A percentile compares a stretch with the other conserved stretches of the same genome.
Conservation (phyloP, 2,329 filamentous ascomycete genomes). For the Cercospora sp. region DNA sequence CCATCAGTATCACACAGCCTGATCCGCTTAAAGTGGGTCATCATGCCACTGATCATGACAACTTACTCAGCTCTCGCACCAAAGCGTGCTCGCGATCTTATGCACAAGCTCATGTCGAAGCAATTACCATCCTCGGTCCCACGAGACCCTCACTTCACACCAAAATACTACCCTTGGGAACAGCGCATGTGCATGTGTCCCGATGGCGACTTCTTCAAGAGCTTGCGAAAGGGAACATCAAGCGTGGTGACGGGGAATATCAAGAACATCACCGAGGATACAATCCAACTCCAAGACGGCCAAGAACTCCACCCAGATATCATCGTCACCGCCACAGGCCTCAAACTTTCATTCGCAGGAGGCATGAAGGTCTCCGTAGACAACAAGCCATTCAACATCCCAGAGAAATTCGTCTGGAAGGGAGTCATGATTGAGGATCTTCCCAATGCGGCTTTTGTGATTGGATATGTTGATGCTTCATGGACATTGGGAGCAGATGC, state of each 20-base stretch:
- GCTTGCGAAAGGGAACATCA: constrained; percentile 53
- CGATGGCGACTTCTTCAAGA: constrained; percentile 60
- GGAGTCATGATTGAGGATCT: constrained; percentile 62
- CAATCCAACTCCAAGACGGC: constrained; percentile 49
- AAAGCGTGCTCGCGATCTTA: constrained; percentile 30
- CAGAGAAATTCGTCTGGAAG: constrained; percentile 60
- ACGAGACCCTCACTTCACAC: constrained; percentile 45
- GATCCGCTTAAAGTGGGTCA: constrained; percentile 41
- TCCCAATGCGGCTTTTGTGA: constrained; percentile 60
- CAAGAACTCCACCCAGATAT: constrained; percentile 57
- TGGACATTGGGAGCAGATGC: constrained; percentile 63
- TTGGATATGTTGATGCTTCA: constrained; percentile 61
- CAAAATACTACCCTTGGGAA: constrained; percentile 58
- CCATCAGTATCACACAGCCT: constrained; percentile 33
- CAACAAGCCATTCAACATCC: constrained; percentile 47
- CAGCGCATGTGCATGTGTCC: constrained; percentile 74
- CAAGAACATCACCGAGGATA: constrained; percentile 49
- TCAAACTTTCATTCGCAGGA: constrained; percentile 58
- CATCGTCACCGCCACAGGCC: constrained; percentile 66
- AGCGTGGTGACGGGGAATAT: constrained; percentile 59
- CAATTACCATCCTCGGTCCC: constrained; percentile 51
- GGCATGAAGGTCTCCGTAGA: constrained; percentile 52
- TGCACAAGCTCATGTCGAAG: constrained; percentile 48
- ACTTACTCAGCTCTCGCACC: constrained; percentile 39
- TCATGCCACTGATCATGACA: constrained; percentile 39